Percentiles rank a stretch among this genome's conserved stretches.
These are phyloP conservation scores for Onygenales sp. DNA, from an alignment of 2,329 filamentous ascomycete species.

Conservation along the genomic window DNA sequence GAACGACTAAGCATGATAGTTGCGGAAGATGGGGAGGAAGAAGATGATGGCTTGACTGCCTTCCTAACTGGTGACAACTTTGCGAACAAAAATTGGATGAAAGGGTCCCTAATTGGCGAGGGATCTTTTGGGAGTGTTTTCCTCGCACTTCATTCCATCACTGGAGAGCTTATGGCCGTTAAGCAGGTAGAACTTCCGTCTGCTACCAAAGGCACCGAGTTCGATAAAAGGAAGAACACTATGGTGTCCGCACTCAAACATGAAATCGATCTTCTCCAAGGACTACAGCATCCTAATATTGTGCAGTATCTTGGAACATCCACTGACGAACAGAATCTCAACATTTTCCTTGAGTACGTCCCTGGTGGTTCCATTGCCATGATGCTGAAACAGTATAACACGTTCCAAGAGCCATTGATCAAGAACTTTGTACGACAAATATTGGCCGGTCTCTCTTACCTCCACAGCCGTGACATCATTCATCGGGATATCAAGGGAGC, in stretches of 20 bases:
- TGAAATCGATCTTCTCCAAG: conserved; percentile 87
- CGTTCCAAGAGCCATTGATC: conserved; percentile 83
- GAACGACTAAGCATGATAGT: conserved; percentile 76
- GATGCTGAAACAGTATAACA: conserved; percentile 97
- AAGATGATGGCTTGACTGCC: conserved; percentile 78
- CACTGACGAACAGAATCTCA: conserved; percentile 80
- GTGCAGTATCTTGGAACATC: conserved; percentile 96
- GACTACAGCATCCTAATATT: conserved; percentile 92
- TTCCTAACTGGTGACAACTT: conserved; percentile 90
- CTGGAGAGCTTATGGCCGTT: conserved; percentile 92
- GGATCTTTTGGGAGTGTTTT: conserved; percentile 96
- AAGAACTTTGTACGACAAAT: conserved; percentile 97
- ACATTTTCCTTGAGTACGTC: conserved; percentile 99
- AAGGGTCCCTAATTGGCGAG: conserved; percentile 91
- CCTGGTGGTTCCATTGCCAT: conserved; percentile 94
- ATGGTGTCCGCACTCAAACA: conserved; percentile 98
- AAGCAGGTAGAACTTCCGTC: conserved; percentile 94
- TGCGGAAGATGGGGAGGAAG: conserved; percentile 83
- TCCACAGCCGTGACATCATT: conserved; percentile 92
- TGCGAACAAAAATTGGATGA: conserved; percentile 99
- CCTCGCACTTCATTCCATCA: conserved; percentile 87
- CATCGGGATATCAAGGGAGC: conserved; percentile 98
- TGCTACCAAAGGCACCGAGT: conserved; percentile 64
- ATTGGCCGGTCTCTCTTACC: conserved; percentile 79
- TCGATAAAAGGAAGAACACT: conserved; percentile 85